These are phyloP conservation scores for Cryptococcus neoformans DNA, from an alignment of 1,284 basidiomycete species.

Conservation along the genomic window DNA sequence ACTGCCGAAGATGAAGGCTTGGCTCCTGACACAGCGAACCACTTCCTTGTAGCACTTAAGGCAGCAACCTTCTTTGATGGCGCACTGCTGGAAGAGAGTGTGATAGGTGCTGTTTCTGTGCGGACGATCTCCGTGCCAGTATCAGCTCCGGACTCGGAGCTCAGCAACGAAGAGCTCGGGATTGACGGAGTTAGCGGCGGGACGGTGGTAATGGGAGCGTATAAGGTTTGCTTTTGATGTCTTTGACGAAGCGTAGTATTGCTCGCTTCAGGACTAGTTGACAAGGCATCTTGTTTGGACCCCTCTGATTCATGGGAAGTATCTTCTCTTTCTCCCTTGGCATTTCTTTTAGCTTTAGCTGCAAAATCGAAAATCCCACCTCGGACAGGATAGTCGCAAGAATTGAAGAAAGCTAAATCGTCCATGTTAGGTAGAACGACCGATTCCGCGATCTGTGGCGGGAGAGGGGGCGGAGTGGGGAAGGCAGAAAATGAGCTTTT, in stretches of 20 bases:
- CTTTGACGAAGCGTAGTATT: slow-evolving; percentile 12
- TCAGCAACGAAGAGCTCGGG: not conserved
- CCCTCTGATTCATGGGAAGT: slow-evolving; percentile 6
- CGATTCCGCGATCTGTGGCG: slow-evolving; percentile 77
- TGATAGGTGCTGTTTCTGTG: slow-evolving; percentile 22
- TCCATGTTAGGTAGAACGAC: slow-evolving; percentile 97
- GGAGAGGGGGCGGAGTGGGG: not conserved
- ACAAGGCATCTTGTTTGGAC: slow-evolving; percentile 23
- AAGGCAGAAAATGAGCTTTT: too few species aligned
- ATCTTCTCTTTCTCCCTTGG: slow-evolving; percentile 12
- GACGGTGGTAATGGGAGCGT: too few species aligned
- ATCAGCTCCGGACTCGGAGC: not conserved
- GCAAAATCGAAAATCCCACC: slow-evolving; percentile 91
- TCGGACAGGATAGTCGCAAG: slow-evolving; percentile 60
- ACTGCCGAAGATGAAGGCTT: slow-evolving; percentile 9
- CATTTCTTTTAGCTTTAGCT: slow-evolving; percentile 36
- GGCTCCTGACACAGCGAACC: slow-evolving; percentile 22
- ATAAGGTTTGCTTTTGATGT: slow-evolving; percentile 9
- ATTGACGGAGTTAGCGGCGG: too few species aligned
- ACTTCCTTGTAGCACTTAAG: slow-evolving; percentile 24
- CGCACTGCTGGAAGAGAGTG: not conserved
- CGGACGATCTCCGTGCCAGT: slow-evolving; percentile 10
- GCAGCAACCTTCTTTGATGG: slow-evolving; percentile 9
- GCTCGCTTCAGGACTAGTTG: slow-evolving; percentile 17
- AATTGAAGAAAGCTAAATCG: slow-evolving; percentile 94